A percentile compares a stretch with the other conserved stretches of the same genome.
These are phyloP conservation scores for Syzygium syzygioides DNA, from an alignment of 441 rosid species.

Conservation along the genomic window DNA sequence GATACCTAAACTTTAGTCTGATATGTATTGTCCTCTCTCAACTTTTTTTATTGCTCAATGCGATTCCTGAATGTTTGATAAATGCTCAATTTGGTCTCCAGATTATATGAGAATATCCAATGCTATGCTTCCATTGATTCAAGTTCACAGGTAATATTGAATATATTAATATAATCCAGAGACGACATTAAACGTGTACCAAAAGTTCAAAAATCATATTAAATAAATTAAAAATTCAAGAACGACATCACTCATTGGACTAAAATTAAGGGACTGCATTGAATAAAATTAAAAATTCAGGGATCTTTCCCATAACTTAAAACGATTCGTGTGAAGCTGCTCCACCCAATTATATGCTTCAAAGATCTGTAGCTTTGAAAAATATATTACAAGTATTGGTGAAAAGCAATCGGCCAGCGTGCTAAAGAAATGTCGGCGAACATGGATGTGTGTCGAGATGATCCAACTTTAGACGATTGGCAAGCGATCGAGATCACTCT, in stretches of 20 bases:
- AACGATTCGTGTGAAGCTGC: neutral
- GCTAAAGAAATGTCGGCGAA: neutral
- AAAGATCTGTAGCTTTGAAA: neutral
- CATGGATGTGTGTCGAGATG: rapidly evolving
- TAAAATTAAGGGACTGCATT: neutral
- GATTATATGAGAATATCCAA: neutral
- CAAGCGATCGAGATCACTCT: neutral
- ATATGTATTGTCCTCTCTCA: rapidly evolving
- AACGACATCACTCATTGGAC: rapidly evolving
- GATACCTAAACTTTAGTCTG: rapidly evolving
- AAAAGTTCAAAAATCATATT: neutral
- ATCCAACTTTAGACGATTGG: neutral
- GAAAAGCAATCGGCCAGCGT: neutral
- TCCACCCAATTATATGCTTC: neutral
- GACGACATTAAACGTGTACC: neutral
- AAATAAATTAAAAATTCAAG: rapidly evolving
- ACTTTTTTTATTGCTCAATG: neutral
- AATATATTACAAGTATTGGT: neutral
- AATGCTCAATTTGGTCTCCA: rapidly evolving
- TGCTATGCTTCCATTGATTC: neutral
- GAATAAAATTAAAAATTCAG: rapidly evolving
- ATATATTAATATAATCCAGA: rapidly evolving
- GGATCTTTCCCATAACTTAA: neutral
- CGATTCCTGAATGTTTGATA: rapidly evolving
- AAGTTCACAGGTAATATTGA: neutral